A percentile compares a stretch with the other conserved stretches of the same genome.
phyloP scores from a whole-genome alignment of 2,329 filamentous ascomycete genomes.

The Fusarium sp. region DNA sequence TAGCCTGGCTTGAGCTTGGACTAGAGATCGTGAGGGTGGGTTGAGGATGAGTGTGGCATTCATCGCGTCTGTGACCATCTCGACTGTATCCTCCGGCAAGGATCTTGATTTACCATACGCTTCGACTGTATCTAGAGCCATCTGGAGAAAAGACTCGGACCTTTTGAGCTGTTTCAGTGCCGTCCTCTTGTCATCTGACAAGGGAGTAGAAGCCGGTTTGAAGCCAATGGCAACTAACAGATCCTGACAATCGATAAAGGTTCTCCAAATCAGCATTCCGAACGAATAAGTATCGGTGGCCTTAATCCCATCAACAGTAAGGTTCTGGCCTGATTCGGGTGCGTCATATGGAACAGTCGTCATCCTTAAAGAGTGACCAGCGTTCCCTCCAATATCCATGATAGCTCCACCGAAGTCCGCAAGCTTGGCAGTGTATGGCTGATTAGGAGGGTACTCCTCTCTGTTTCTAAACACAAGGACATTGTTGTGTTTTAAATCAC shows the following conservation, averaged over 20 bases:
- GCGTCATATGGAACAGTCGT: background rate
- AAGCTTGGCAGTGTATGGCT: constrained; percentile 3
- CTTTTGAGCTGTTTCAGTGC: background rate
- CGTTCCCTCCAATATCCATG: background rate
- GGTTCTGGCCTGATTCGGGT: background rate
- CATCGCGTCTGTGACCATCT: background rate
- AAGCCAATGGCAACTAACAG: background rate
- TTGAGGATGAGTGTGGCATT: background rate
- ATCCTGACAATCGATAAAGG: background rate
- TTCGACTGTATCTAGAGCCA: background rate
- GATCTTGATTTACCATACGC: background rate
- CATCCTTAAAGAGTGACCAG: background rate
- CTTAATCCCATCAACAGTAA: background rate
- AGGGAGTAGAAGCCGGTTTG: background rate
- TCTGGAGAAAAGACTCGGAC: background rate
- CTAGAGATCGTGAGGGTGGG: background rate
- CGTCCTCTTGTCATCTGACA: background rate
- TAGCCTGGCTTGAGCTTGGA: constrained; percentile 7
- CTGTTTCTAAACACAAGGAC: background rate
- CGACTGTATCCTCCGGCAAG: background rate
- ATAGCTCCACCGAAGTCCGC: constrained; percentile 4
- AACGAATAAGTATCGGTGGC: background rate
- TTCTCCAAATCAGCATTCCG: constrained; percentile 1
- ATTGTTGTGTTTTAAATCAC: constrained; percentile 1
- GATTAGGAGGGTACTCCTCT: background rate